These are phyloP conservation scores for Pestalotiopsis sp. DNA, from an alignment of 2,329 filamentous ascomycete genomes.

Conservation along the genomic window DNA sequence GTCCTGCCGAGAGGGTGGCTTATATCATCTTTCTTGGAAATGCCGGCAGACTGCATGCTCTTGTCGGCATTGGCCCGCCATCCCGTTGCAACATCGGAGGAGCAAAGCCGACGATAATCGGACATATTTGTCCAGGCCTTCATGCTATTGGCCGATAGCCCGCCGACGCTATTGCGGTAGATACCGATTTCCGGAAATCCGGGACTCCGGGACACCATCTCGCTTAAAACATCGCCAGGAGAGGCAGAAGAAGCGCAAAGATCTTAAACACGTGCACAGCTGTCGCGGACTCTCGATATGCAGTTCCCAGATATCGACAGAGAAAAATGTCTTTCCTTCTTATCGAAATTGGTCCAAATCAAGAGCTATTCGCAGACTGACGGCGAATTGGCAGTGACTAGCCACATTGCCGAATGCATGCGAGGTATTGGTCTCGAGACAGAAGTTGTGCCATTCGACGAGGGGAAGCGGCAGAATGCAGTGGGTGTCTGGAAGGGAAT, in stretches of 20 bases:
- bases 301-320: constrained; percentile 25
- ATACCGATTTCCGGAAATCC: not conserved
- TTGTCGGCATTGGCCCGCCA: not conserved
- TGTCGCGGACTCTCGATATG: constrained; percentile 13
- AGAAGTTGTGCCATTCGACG: constrained; percentile 23
- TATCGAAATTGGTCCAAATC: constrained; percentile 27
- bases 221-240: not conserved
- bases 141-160: not conserved
- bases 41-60: not conserved
- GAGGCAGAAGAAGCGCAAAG: not conserved
- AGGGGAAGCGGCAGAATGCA: constrained; percentile 25
- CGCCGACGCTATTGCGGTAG: not conserved
- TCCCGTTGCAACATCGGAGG: not conserved
- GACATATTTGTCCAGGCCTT: not conserved
- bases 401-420: constrained; percentile 24
- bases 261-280: not conserved
- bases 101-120: not conserved
- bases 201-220: not conserved
- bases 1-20: not conserved
- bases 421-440: constrained; percentile 25
- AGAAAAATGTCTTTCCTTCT: constrained; percentile 23
- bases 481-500: constrained; percentile 24
- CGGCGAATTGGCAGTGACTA: constrained; percentile 26
- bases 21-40: not conserved
- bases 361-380: constrained; percentile 31